A percentile compares a stretch with the other conserved stretches of the same genome.
Evolutionary conservation across 768 basidiomycete genomes (phyloP).

Genomic region (Phallus indusiatus): DNA sequence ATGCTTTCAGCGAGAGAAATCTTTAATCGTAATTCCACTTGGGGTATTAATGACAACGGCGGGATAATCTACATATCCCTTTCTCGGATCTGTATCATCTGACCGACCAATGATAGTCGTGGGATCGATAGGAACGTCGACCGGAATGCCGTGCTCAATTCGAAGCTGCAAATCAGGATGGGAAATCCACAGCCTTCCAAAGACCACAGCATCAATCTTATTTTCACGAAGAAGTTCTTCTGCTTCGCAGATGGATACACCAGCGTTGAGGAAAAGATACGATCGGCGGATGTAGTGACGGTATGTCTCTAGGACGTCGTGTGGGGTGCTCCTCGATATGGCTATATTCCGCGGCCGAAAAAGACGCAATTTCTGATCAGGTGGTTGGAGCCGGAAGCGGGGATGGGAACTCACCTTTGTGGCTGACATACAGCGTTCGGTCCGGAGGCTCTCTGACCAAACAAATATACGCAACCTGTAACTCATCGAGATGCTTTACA

Average conservation of each 20-base stretch:
- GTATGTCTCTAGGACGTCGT: slow-evolving; percentile 33
- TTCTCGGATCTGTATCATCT: slow-evolving; percentile 1
- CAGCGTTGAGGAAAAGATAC: slow-evolving; percentile 28
- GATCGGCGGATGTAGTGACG: slow-evolving; percentile 25
- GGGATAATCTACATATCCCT: slow-evolving; percentile 8
- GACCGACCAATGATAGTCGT: slow-evolving; percentile 1
- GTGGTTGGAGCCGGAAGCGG: background rate
- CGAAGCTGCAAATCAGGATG: slow-evolving; percentile 35
- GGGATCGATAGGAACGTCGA: slow-evolving; percentile 14
- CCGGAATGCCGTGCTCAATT: slow-evolving; percentile 21
- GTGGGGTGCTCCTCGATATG: slow-evolving; percentile 24
- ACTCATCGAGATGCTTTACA: slow-evolving; percentile 1
- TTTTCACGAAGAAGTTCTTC: slow-evolving; percentile 25
- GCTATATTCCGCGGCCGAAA: slow-evolving; percentile 17
- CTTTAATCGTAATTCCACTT: too few species aligned
- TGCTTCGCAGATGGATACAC: slow-evolving; percentile 29
- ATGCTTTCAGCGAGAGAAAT: too few species aligned
- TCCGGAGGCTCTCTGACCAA: slow-evolving; percentile 1
- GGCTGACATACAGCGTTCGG: background rate
- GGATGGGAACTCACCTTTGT: background rate
- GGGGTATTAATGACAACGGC: background rate
- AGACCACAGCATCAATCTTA: slow-evolving; percentile 28
- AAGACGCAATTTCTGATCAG: background rate
- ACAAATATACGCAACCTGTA: slow-evolving; percentile 1
- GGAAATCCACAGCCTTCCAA: slow-evolving; percentile 29